A percentile compares a stretch with the other conserved stretches of the same genome.
These are phyloP conservation scores for Singerocomus rubriflavus DNA, from an alignment of 1,284 basidiomycete genomes.

Conservation along the genomic window DNA sequence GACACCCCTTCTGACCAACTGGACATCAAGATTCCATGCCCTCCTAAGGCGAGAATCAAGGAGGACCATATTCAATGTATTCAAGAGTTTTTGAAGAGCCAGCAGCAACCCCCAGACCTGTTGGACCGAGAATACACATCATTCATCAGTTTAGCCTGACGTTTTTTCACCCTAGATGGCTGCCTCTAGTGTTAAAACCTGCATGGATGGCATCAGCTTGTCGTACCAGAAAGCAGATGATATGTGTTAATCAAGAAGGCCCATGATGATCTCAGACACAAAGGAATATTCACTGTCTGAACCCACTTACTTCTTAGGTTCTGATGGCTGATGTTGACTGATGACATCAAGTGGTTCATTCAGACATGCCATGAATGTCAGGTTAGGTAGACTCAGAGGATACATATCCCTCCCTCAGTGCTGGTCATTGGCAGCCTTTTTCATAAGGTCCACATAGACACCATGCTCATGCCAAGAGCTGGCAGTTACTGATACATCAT, in stretches of 20 bases:
- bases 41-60: too few species aligned
- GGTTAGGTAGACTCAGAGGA: background rate
- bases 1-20: too few species aligned
- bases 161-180: too few species aligned
- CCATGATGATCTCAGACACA: background rate
- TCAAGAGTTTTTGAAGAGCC: too few species aligned
- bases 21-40: too few species aligned
- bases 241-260: background rate
- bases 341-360: background rate
- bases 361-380: background rate
- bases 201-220: background rate
- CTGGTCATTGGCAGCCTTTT: background rate
- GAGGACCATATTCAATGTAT: too few species aligned
- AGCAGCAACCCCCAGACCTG: too few species aligned
- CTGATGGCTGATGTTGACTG: background rate
- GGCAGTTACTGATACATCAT: background rate
- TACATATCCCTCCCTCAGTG: background rate
- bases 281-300: background rate
- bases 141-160: too few species aligned
- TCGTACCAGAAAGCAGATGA: background rate
- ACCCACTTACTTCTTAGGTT: fast-evolving
- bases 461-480: background rate
- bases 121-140: too few species aligned
- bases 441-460: background rate
- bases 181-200: background rate